phyloP scores from a whole-genome alignment of 169 alveolate species.

The Plasmodium gaboni region DNA sequence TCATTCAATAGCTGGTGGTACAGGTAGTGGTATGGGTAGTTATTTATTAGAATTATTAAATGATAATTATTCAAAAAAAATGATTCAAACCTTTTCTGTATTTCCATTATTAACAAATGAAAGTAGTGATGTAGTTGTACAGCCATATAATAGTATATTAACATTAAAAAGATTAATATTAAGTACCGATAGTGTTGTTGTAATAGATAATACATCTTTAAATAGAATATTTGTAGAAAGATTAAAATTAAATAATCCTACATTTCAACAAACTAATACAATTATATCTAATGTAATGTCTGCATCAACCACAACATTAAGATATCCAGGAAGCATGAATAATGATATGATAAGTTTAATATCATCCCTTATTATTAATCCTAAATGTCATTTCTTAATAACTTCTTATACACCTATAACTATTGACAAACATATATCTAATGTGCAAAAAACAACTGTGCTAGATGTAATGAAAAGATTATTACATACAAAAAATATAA shows the following conservation, averaged over 20 bases:
- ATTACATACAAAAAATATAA: constrained; percentile 96
- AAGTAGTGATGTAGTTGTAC: constrained; percentile 98
- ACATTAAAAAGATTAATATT: constrained; percentile 92
- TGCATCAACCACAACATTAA: constrained; percentile 85
- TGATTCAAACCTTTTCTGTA: constrained; percentile 91
- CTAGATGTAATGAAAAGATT: constrained; percentile 98
- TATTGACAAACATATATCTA: constrained; percentile 75
- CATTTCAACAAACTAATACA: constrained; percentile 67
- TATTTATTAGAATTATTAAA: constrained; percentile 96
- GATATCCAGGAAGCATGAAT: constrained; percentile 99
- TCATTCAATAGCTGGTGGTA: constrained; percentile 99
- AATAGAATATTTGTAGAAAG: constrained; percentile 97
- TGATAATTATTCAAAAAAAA: constrained; percentile 96
- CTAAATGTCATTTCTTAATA: constrained; percentile 98
- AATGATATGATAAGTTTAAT: constrained; percentile 97
- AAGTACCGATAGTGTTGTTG: constrained; percentile 98
- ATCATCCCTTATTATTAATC: constrained; percentile 98
- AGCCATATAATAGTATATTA: constrained; percentile 98
- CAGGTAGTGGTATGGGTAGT: constrained; percentile 99
- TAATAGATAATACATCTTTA: constrained; percentile 98
- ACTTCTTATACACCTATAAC: constrained; percentile 98
- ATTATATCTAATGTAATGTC: constrained; percentile 87
- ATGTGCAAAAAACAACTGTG: constrained; percentile 96
- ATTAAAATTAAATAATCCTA: constrained; percentile 86
- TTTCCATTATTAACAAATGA: constrained; percentile 94